These are phyloP conservation scores for Cystobasidium sp. DNA, from an alignment of 1,284 basidiomycete genomes.

Conservation along the genomic window DNA sequence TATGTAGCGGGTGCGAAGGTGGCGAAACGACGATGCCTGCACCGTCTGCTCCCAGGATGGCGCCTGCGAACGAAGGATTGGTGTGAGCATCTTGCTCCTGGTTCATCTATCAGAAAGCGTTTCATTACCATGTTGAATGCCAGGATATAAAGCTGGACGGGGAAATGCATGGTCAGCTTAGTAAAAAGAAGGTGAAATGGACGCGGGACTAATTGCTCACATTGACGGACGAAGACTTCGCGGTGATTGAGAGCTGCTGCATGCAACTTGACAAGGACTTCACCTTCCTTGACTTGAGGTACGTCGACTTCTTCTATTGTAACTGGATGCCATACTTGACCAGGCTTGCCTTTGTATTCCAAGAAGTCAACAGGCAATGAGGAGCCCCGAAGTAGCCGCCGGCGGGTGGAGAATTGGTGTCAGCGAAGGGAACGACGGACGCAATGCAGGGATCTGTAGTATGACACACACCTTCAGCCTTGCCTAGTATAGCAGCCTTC, in stretches of 20 bases:
- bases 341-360: constrained; percentile 40
- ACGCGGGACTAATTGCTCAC: constrained; percentile 19
- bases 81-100: background rate
- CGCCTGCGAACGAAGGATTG: constrained; percentile 23
- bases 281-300: constrained; percentile 38
- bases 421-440: background rate
- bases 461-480: constrained; percentile 41
- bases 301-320: constrained; percentile 22
- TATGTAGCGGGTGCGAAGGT: constrained; percentile 40
- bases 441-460: background rate
- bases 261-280: constrained; percentile 51
- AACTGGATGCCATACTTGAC: constrained; percentile 45
- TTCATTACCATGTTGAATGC: constrained; percentile 46
- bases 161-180: background rate
- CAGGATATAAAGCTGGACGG: constrained; percentile 50
- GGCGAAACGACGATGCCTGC: constrained; percentile 50
- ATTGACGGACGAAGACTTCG: constrained; percentile 52
- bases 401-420: background rate
- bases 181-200: background rate
- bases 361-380: background rate
- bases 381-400: constrained; percentile 19
- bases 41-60: constrained; percentile 51
- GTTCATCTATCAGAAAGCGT: background rate
- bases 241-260: constrained; percentile 51
- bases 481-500: constrained; percentile 42